Evolutionary conservation across 163 green algal species (phyloP).

Genomic region (Scenedesmus sp.): DNA sequence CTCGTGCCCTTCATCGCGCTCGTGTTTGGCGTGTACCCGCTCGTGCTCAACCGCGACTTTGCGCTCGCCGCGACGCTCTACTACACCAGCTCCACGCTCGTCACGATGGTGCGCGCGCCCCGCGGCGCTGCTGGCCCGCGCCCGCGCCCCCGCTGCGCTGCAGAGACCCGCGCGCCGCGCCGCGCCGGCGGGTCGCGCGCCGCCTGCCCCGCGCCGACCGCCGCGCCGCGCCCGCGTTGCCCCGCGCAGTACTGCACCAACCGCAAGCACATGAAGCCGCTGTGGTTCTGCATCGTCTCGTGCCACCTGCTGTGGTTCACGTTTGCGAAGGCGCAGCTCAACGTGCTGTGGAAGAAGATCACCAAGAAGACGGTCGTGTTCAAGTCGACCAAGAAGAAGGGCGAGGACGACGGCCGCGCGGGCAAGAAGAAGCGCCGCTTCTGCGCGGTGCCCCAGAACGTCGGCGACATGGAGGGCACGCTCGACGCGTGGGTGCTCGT

Average conservation of each 20-base stretch:
- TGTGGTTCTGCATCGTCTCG: conserved; percentile 60
- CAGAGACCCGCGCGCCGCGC: too few relatives aligned
- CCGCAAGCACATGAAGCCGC: conserved; percentile 48
- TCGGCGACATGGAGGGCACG: conserved; percentile 52
- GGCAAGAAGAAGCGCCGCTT: conserved; percentile 37
- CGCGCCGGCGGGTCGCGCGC: too few relatives aligned
- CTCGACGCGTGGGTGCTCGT: conserved; percentile 49
- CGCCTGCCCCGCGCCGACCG: too few relatives aligned
- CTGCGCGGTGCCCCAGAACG: conserved; percentile 44
- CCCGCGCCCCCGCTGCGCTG: too few relatives aligned
- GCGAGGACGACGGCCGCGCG: conserved; percentile 43
- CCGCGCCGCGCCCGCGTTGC: not conserved
- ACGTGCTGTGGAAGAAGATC: conserved; percentile 52
- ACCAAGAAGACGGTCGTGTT: conserved; percentile 51
- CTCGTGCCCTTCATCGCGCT: conserved; percentile 57
- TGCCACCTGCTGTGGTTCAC: conserved; percentile 67
- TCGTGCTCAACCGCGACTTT: conserved; percentile 55
- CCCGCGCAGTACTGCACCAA: conserved; percentile 47
- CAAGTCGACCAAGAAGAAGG: conserved; percentile 60
- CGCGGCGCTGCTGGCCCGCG: too few relatives aligned
- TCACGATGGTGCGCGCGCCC: conserved; percentile 43
- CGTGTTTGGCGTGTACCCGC: conserved; percentile 52
- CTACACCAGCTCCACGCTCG: conserved; percentile 46
- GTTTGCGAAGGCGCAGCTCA: conserved; percentile 58
- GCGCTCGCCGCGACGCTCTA: conserved; percentile 55